Conservation (phyloP, 495 filamentous ascomycete genomes). For the Podospora bellae-mahoneyi region DNA sequence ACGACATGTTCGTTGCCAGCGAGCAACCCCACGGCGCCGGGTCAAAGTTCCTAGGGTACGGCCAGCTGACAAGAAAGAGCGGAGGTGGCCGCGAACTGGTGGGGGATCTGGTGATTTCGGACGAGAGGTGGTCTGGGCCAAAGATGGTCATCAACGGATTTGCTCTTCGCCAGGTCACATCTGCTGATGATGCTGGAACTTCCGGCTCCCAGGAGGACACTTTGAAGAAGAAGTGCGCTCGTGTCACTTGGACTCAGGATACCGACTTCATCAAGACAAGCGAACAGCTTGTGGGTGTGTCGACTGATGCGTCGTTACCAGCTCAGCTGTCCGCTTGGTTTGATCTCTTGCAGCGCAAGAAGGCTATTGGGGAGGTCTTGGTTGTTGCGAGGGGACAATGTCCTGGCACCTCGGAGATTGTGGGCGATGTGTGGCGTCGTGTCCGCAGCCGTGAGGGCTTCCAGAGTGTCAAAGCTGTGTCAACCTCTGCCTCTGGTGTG, state of each 20-base stretch:
- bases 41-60: slow-evolving; percentile 1
- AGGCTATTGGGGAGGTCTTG: not conserved
- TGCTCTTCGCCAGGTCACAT: slow-evolving; percentile 5
- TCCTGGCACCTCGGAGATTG: not conserved
- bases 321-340: slow-evolving; percentile 4
- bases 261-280: slow-evolving; percentile 1
- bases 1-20: slow-evolving; percentile 4
- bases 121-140: not conserved
- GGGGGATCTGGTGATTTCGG: not conserved
- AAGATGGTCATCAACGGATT: slow-evolving; percentile 9
- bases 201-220: not conserved
- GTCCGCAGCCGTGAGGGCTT: slow-evolving; percentile 6
- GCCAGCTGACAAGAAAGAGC: slow-evolving; percentile 6
- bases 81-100: slow-evolving; percentile 1
- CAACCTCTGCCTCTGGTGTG: not conserved
- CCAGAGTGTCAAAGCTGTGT: not conserved
- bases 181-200: not conserved
- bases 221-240: slow-evolving; percentile 1
- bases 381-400: not conserved
- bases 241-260: not conserved
- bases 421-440: not conserved
- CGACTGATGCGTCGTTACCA: not conserved
- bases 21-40: not conserved
- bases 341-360: not conserved
- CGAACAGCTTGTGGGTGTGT: not conserved